Evolutionary conservation across 108 stramenopile genomes (phyloP).

Genomic region (Skeletonema tropicum): DNA sequence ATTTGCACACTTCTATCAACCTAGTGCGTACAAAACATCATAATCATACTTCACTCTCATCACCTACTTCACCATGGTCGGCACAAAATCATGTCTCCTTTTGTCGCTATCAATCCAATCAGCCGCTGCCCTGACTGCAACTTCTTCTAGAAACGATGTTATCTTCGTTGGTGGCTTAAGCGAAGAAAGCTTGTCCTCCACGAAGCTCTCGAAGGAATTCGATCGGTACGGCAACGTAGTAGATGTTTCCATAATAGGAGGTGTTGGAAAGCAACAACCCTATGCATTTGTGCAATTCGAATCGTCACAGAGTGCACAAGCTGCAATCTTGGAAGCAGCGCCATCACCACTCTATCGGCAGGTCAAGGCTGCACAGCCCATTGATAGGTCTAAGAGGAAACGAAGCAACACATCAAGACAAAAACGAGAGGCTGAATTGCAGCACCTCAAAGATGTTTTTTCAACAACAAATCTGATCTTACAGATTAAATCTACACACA

Average conservation of each 20-base stretch:
- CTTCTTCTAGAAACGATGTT: neutral
- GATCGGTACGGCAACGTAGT: neutral
- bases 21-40: too few relatives aligned
- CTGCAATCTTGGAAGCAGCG: neutral
- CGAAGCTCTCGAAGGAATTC: neutral
- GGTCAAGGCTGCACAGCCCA: neutral
- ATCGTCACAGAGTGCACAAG: neutral
- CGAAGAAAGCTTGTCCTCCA: neutral
- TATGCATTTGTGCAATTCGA: conserved; percentile 1
- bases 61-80: too few relatives aligned
- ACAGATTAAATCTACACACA: neutral
- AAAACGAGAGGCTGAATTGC: neutral
- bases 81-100: too few relatives aligned
- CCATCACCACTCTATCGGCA: neutral
- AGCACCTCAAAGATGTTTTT: neutral
- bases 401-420: neutral
- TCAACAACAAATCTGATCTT: neutral
- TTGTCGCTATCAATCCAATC: neutral
- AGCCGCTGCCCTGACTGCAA: neutral
- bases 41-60: too few relatives aligned
- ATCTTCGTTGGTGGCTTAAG: neutral
- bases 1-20: too few relatives aligned
- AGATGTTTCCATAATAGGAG: neutral
- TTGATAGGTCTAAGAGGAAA: neutral
- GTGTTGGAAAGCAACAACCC: neutral